Percentiles rank a stretch among this genome's conserved stretches.
These are phyloP conservation scores for Elasticomyces elasticus DNA, from an alignment of 495 filamentous ascomycete species.

Conservation along the genomic window DNA sequence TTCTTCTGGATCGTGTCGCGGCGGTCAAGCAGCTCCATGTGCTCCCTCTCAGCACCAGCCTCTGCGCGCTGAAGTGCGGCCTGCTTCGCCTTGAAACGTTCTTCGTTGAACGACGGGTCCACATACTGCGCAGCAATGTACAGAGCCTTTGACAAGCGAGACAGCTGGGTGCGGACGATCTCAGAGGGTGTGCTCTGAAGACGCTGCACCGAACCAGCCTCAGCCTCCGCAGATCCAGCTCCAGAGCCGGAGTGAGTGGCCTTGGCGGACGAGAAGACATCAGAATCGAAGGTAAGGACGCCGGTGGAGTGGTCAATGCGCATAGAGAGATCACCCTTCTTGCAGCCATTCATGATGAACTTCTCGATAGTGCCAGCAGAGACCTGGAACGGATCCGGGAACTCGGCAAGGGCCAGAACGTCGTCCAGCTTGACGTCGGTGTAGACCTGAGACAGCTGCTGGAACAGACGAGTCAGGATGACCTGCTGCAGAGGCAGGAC, in stretches of 20 bases:
- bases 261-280: constrained; percentile 95
- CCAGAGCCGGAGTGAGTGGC: constrained; percentile 75
- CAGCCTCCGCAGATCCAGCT: constrained; percentile 80
- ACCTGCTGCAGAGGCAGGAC: constrained; percentile 92
- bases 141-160: constrained; percentile 79
- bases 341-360: constrained; percentile 99
- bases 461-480: constrained; percentile 94
- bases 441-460: constrained; percentile 98
- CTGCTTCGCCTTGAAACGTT: constrained; percentile 66
- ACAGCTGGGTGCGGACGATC: constrained; percentile 90
- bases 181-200: constrained; percentile 96
- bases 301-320: constrained; percentile 91
- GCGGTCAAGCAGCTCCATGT: constrained; percentile 75
- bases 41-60: constrained; percentile 82
- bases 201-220: constrained; percentile 77
- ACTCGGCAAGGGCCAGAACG: constrained; percentile 86
- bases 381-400: constrained; percentile 95
- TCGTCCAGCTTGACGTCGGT: constrained; percentile 93
- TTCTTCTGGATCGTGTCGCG: constrained; percentile 90
- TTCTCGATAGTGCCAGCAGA: constrained; percentile 88
- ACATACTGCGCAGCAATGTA: constrained; percentile 92
- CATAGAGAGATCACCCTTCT: constrained; percentile 96
- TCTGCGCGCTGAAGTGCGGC: constrained; percentile 68
- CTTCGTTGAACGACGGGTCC: constrained; percentile 75
- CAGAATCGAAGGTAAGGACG: constrained; percentile 91